Conservation (phyloP, 2,329 filamentous ascomycete species). For the Pseudohalonectria lignicola region DNA sequence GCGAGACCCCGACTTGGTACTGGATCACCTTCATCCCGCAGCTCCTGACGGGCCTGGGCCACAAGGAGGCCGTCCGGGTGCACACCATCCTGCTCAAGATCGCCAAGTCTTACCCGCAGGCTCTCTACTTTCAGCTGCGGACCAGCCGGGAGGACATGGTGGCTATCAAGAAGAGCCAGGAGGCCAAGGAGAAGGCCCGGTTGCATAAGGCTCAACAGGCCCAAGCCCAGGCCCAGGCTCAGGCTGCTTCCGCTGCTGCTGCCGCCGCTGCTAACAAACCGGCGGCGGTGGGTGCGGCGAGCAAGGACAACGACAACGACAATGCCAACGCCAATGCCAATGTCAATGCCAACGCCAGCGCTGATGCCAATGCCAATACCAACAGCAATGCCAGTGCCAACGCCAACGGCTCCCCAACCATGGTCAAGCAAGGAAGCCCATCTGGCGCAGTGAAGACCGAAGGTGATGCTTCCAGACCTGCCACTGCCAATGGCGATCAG, state of each 20-base stretch:
- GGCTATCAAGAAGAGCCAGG: slow-evolving; percentile 81
- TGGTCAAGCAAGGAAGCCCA: too few species aligned
- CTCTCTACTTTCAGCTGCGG: slow-evolving; percentile 88
- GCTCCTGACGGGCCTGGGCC: slow-evolving; percentile 78
- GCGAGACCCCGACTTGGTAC: slow-evolving; percentile 96
- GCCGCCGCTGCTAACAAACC: background rate
- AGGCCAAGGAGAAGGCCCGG: slow-evolving; percentile 55
- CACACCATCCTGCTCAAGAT: slow-evolving; percentile 84
- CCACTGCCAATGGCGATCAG: slow-evolving; percentile 37
- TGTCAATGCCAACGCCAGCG: slow-evolving; percentile 38
- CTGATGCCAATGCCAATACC: too few species aligned
- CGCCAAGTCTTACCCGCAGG: slow-evolving; percentile 90
- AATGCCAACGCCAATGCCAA: slow-evolving; percentile 36
- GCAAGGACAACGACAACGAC: slow-evolving; percentile 19
- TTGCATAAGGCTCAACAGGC: slow-evolving; percentile 29
- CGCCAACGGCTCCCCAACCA: too few species aligned
- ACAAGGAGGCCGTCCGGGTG: slow-evolving; percentile 82
- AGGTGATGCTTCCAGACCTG: slow-evolving; percentile 30
- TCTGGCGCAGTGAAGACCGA: slow-evolving; percentile 18
- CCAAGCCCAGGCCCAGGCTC: background rate
- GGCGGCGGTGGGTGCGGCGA: background rate
- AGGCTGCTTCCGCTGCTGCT: slow-evolving; percentile 5
- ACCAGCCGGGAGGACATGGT: slow-evolving; percentile 93
- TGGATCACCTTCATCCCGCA: slow-evolving; percentile 99
- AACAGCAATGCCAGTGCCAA: too few species aligned